phyloP scores from a whole-genome alignment of 257 asterid species.

The Verbascum thapsus region DNA sequence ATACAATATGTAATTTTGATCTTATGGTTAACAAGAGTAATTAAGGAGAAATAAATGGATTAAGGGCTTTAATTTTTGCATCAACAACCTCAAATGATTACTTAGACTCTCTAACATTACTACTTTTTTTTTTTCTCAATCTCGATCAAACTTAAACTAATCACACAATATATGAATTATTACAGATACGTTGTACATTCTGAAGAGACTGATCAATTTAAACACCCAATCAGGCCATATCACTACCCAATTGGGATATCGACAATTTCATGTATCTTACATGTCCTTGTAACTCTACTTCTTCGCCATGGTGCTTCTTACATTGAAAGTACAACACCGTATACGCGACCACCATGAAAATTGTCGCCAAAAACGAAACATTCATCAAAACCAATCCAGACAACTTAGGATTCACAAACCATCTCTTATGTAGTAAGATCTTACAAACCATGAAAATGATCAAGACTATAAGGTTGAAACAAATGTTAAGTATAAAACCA shows the following conservation, averaged over 20 bases:
- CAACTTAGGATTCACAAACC: background rate
- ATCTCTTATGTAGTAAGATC: constrained; percentile 17
- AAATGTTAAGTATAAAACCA: constrained; percentile 45
- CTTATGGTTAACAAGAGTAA: no score
- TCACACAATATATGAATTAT: no score
- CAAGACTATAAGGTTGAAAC: constrained; percentile 21
- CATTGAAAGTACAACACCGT: constrained; percentile 49
- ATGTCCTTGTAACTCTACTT: constrained; percentile 35
- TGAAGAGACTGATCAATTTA: no score
- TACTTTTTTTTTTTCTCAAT: no score
- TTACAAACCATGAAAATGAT: constrained; percentile 20
- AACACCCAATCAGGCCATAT: background rate
- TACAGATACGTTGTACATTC: no score
- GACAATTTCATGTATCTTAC: constrained; percentile 33
- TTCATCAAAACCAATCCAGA: constrained; percentile 24
- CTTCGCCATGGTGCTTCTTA: constrained; percentile 54
- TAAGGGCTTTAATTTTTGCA: no score
- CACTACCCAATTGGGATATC: background rate
- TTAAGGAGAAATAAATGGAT: no score
- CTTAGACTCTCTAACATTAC: no score
- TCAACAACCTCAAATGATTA: no score
- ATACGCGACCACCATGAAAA: constrained; percentile 37
- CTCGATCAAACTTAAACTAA: no score
- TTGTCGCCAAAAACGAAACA: constrained; percentile 33
- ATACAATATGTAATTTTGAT: no score